Evolutionary conservation across 1,284 basidiomycete genomes (phyloP).

Genomic region (Schizopora paradoxa): DNA sequence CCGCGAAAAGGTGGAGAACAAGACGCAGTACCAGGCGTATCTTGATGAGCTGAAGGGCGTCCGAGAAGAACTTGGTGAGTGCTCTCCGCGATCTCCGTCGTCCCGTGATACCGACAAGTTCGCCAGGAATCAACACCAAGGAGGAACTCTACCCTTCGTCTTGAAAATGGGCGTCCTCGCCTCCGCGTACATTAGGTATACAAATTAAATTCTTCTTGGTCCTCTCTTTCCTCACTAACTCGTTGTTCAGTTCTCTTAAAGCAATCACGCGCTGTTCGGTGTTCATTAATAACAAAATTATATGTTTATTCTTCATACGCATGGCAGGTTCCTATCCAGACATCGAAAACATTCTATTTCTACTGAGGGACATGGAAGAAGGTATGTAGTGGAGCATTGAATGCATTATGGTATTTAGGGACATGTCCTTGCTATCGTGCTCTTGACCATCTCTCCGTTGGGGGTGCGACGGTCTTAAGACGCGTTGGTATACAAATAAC

Average conservation of each 20-base stretch:
- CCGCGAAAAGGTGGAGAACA: constrained; percentile 94
- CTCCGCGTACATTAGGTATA: no score
- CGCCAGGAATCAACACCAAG: constrained; percentile 37
- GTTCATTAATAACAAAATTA: background rate
- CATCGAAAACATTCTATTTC: background rate
- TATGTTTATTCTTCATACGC: background rate
- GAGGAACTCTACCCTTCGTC: constrained; percentile 39
- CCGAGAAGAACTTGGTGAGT: constrained; percentile 84
- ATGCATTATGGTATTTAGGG: no score
- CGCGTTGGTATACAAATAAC: no score
- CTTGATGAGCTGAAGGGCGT: constrained; percentile 82
- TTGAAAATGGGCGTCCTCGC: constrained; percentile 19
- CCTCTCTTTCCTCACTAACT: no score
- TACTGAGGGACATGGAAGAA: no score
- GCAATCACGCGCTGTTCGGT: background rate
- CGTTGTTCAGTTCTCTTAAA: no score
- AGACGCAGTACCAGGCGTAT: constrained; percentile 87
- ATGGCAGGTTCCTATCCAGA: background rate
- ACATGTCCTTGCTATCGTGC: no score
- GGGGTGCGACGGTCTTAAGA: no score
- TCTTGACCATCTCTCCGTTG: no score
- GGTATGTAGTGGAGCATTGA: no score
- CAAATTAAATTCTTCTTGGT: no score
- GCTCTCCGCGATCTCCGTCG: constrained; percentile 4
- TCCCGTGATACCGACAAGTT: constrained; percentile 2